Evolutionary conservation across 805 yeast species (phyloP), one percentile per base, ranked within the genome.

Genomic region (Scheffersomyces amazonensis): DNA sequence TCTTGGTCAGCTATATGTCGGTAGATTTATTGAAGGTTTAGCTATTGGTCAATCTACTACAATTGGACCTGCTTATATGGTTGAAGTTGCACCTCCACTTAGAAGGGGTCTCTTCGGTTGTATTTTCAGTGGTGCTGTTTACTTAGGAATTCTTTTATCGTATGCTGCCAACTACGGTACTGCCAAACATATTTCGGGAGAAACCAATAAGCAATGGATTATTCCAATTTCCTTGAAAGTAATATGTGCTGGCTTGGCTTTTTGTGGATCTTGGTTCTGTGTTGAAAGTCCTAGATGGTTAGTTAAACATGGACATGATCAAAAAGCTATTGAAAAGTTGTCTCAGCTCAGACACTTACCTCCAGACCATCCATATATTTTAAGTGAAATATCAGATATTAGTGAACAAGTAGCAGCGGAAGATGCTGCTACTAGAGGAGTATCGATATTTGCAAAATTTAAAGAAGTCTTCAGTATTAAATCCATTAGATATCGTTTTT

Each of bases 1-100:
- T 1, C 59, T 76, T 16, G 80, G 77, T 11, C 82, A 76, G 47
- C 54, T 78, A 27, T 75, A 73, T 42, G 80, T 74, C 27, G 82
- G 83, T 10, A 61, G 82, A 41, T 61, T 77, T 18, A 50, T 78
- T 34, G 80, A 76, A 47, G 83, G 83, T 17, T 50, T 75, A 13
- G 76, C 75, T 17, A 62, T 78, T 36, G 82, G 83, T n/a, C 76
- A 75, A 47, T 72, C 82, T 7, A 71, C 75, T 8, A 76, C 77
- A 13, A 64, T 73, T 42, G 81, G 81, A 5, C 82, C 82, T 11
- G 64, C 75, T 36, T 76, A 75, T 46, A 51, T 75, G 33, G 66
- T 78, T 3, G 83, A 78, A 50, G 67, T 73, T 25, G 63, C 81
- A 12, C 82, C 83, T 15, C 62, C 66, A 30, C 58, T 69, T 23